Base-by-base conservation (phyloP, 2,329 filamentous ascomycete species). In the Aaosphaeria pasadenensis region DNA sequence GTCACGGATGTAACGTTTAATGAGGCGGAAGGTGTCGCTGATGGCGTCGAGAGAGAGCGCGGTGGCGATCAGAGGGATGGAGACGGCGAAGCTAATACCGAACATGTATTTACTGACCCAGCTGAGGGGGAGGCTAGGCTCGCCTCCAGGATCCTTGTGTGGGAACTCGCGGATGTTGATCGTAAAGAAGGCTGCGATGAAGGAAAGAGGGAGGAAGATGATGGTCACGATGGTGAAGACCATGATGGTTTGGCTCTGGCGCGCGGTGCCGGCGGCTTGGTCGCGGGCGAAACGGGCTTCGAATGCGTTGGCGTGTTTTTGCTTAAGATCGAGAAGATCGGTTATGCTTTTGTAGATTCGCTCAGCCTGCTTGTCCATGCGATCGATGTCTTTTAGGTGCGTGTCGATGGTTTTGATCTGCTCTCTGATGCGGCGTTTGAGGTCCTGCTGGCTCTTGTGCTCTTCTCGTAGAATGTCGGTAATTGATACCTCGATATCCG, bases 261-360 rank as follows among this genome's bases (percentile, higher is more conserved):
- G 73, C 1, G 82, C 80, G 0, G 83, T 84, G 1, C 80, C 79
- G 3, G 80, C 76, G 0, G 84, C 83, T 62, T 85, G 82, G 43
- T 85, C 80, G 13, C 79, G 72, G 0, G 79, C 77, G 45, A 80
- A 85, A 3, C 83, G 78, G 1, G 83, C 84, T 60, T 87, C 84
- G 42, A 85, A 79, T 0, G 82, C 82, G 65, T 86, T 87, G 53
- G 82, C 83, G 49, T 87, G 83, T 63, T 86, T 86, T 57, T 87
- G 84, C 58, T 87, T 87, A 1, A 86, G 74, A 53, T 87, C 84
- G 0, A 87, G 77, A 5, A 87, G 69, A 54, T 86, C 79, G 0
- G 79, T 83, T 40, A 86, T 77, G 48, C 76, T 79, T 39, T 76
- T 70, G 58, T 85, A 85, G 51, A 85, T 80, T 24, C 78, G 75